Percentiles rank a stretch among this genome's conserved stretches.
These are phyloP conservation scores for Globisporangium takayamanum DNA, from an alignment of 352 stramenopile genomes.

Conservation along the genomic window DNA sequence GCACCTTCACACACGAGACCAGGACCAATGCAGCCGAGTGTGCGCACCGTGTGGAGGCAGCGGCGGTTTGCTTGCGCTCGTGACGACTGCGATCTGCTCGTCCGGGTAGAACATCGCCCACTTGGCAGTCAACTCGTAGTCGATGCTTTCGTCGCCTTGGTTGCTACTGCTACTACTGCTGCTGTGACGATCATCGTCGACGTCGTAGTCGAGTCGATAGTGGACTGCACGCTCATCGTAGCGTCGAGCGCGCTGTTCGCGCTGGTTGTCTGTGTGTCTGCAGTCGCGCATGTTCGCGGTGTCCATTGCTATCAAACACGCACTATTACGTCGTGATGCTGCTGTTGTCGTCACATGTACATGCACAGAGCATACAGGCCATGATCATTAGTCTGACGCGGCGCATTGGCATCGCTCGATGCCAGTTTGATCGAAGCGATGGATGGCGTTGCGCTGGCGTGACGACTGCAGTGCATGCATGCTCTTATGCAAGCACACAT, in stretches of 20 bases:
- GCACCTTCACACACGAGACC: background rate
- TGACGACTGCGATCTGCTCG: conserved; percentile 50
- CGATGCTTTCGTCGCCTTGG: conserved; percentile 3
- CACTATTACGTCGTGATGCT: too few species aligned
- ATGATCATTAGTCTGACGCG: too few species aligned
- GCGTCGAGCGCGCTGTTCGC: too few species aligned
- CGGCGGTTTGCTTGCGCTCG: conserved; percentile 37
- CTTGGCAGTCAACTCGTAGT: conserved; percentile 26
- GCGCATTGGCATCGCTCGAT: too few species aligned
- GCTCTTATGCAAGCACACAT: background rate
- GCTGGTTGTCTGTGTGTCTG: background rate
- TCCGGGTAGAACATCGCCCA: conserved; percentile 54
- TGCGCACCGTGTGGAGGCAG: conserved; percentile 43
- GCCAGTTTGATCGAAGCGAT: too few species aligned
- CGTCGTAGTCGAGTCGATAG: background rate
- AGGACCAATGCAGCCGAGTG: background rate
- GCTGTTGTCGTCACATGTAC: too few species aligned
- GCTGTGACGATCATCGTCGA: background rate
- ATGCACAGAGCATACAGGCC: too few species aligned
- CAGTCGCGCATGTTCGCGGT: background rate
- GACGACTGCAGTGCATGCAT: too few species aligned
- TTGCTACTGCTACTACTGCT: conserved; percentile 4
- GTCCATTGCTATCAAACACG: background rate
- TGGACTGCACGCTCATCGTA: too few species aligned
- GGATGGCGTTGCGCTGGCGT: too few species aligned